Percentiles rank a stretch among this genome's conserved stretches.
Evolutionary conservation across 495 filamentous ascomycete species (phyloP).

Genomic region (Podospora anserina): DNA sequence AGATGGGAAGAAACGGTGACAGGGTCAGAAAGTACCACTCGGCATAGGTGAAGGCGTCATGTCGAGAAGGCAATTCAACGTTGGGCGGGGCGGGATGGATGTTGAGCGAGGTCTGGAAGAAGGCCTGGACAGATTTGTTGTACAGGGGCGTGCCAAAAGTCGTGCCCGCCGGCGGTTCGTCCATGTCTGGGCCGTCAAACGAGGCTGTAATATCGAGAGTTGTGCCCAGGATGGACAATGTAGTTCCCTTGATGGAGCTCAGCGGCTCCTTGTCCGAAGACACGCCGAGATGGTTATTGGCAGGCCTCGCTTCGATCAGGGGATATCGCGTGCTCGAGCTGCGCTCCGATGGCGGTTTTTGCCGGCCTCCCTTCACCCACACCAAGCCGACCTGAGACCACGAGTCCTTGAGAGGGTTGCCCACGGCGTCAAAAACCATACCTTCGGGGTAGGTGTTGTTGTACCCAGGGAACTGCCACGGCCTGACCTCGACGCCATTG

Average conservation of each 20-base stretch:
- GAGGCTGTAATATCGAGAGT: constrained; percentile 68
- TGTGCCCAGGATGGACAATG: constrained; percentile 68
- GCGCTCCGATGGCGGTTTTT: constrained; percentile 11
- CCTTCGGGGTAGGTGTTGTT: constrained; percentile 33
- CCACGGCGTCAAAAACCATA: constrained; percentile 26
- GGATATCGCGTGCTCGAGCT: constrained; percentile 29
- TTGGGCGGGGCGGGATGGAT: constrained; percentile 53
- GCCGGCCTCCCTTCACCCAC: constrained; percentile 47
- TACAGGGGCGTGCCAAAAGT: constrained; percentile 44
- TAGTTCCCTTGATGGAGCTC: constrained; percentile 70
- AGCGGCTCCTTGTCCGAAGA: constrained; percentile 61
- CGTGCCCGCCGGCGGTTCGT: constrained; percentile 52
- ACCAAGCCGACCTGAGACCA: constrained; percentile 47
- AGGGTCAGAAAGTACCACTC: constrained; percentile 71
- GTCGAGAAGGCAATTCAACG: constrained; percentile 53
- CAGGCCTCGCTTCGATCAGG: constrained; percentile 41
- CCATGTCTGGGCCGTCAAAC: constrained; percentile 61
- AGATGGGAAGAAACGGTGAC: constrained; percentile 66
- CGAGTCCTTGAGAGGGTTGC: constrained; percentile 33
- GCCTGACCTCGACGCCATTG: constrained; percentile 40
- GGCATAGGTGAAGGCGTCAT: constrained; percentile 59
- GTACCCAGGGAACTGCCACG: constrained; percentile 34
- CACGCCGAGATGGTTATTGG: constrained; percentile 71
- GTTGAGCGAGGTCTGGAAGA: constrained; percentile 59
- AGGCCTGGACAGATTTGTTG: constrained; percentile 67